These are phyloP conservation scores for Ceratocystis huliohia DNA, from an alignment of 2,329 filamentous ascomycete species.

Conservation along the genomic window DNA sequence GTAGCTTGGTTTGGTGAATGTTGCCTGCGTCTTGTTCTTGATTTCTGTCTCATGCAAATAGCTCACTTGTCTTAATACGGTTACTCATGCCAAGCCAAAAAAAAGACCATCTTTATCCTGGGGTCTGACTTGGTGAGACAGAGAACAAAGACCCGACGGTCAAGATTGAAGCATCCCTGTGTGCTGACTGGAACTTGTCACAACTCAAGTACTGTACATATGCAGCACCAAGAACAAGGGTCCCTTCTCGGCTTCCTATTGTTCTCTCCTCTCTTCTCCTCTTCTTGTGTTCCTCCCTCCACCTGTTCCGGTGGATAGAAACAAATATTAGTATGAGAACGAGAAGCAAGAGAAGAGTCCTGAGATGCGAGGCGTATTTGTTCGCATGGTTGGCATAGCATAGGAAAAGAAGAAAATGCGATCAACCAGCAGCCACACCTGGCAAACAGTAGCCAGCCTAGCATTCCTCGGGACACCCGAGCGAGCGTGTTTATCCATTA, in stretches of 20 bases:
- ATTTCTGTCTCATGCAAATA: background rate
- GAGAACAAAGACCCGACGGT: background rate
- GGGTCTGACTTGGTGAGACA: background rate
- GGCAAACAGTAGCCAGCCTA: background rate
- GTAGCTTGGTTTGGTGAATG: background rate
- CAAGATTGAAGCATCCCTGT: background rate
- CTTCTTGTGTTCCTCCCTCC: too few species aligned
- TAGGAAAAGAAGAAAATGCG: background rate
- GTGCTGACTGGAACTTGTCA: background rate
- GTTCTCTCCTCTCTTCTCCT: background rate
- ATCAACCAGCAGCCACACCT: too few species aligned
- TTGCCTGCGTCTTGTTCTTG: background rate
- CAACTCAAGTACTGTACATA: background rate
- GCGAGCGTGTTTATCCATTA: too few species aligned
- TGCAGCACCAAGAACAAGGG: background rate
- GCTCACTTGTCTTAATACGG: background rate
- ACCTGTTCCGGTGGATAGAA: too few species aligned
- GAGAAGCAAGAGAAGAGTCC: too few species aligned
- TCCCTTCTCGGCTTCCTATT: background rate
- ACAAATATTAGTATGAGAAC: too few species aligned
- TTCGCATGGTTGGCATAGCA: too few species aligned
- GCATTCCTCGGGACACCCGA: background rate
- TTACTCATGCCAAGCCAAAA: constrained; percentile 6
- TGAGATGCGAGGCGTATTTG: too few species aligned
- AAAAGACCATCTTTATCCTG: background rate